A percentile compares a stretch with the other conserved stretches of the same genome.
Conservation (phyloP, 176 grass and related monocot genomes). For the Cymbopogon citratus region DNA sequence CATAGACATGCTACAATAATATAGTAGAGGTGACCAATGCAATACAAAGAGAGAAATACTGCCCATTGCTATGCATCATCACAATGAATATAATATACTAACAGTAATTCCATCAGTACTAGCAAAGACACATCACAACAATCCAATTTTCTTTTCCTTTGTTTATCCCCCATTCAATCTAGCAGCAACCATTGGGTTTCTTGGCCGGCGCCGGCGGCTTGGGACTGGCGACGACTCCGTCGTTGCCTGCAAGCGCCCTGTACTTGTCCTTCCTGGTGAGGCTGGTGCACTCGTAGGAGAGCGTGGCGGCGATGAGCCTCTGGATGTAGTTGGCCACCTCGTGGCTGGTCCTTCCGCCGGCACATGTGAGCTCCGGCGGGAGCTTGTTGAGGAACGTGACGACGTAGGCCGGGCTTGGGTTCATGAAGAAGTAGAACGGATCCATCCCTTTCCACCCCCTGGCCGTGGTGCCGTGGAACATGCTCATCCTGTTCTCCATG, state of each 20-base stretch:
- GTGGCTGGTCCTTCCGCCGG: conserved; percentile 58
- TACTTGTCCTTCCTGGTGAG: conserved; percentile 97
- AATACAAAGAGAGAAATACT: neutral
- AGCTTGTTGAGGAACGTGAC: conserved; percentile 74
- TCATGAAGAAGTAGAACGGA: conserved; percentile 95
- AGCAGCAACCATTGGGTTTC: conserved; percentile 23
- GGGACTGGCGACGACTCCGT: conserved; percentile 33
- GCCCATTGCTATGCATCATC: neutral
- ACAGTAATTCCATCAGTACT: neutral
- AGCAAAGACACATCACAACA: neutral
- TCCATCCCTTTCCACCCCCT: conserved; percentile 89
- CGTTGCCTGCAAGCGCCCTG: conserved; percentile 62
- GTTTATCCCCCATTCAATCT: neutral
- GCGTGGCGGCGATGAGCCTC: conserved; percentile 64
- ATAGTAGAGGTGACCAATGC: neutral
- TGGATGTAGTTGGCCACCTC: conserved; percentile 86
- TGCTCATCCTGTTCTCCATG: conserved; percentile 61
- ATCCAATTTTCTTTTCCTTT: neutral
- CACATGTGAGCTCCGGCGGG: conserved; percentile 59
- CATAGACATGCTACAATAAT: neutral
- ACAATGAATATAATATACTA: neutral
- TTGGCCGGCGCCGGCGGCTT: neutral
- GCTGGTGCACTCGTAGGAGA: conserved; percentile 82
- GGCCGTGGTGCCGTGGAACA: conserved; percentile 88
- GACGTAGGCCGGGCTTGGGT: conserved; percentile 64